Percentiles rank a stretch among this genome's conserved stretches.
Evolutionary conservation across 805 yeast genomes (phyloP).

Genomic region (Cyberlindnera mycetangii): DNA sequence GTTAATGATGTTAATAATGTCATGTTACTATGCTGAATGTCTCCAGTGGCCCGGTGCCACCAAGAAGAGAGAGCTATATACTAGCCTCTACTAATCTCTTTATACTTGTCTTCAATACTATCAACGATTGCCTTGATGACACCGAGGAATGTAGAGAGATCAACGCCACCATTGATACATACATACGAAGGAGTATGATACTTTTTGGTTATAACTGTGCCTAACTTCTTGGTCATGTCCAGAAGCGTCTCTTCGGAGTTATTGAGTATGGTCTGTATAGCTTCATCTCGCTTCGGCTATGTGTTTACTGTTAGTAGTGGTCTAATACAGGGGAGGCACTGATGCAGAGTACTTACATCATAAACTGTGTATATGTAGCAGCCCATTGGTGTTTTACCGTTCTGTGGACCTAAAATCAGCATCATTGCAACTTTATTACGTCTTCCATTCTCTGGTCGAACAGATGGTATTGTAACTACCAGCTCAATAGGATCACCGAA

Average conservation of each 20-base stretch:
- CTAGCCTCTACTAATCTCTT: background rate
- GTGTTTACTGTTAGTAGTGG: background rate
- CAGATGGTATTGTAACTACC: background rate
- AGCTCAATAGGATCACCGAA: background rate
- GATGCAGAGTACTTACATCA: conserved; percentile 7
- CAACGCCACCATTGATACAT: conserved; percentile 39
- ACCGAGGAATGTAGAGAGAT: conserved; percentile 32
- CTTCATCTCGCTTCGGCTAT: conserved; percentile 21
- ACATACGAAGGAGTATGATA: conserved; percentile 44
- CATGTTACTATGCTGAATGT: too few species aligned
- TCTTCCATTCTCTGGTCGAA: background rate
- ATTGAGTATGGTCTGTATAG: conserved; percentile 43
- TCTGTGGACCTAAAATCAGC: conserved; percentile 9
- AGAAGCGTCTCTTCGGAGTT: conserved; percentile 38
- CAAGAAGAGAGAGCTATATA: too few species aligned
- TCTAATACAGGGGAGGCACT: background rate
- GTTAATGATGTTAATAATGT: too few species aligned
- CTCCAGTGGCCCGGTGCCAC: too few species aligned
- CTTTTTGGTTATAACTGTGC: conserved; percentile 39
- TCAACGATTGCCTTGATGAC: conserved; percentile 30
- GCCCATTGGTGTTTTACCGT: conserved; percentile 9
- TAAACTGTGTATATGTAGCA: conserved; percentile 15
- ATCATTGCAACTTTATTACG: conserved; percentile 16
- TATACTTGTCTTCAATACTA: conserved; percentile 27
- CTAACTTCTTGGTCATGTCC: conserved; percentile 43